phyloP scores from a whole-genome alignment of 2,329 filamentous ascomycete genomes.

The Colletotrichum cereale region DNA sequence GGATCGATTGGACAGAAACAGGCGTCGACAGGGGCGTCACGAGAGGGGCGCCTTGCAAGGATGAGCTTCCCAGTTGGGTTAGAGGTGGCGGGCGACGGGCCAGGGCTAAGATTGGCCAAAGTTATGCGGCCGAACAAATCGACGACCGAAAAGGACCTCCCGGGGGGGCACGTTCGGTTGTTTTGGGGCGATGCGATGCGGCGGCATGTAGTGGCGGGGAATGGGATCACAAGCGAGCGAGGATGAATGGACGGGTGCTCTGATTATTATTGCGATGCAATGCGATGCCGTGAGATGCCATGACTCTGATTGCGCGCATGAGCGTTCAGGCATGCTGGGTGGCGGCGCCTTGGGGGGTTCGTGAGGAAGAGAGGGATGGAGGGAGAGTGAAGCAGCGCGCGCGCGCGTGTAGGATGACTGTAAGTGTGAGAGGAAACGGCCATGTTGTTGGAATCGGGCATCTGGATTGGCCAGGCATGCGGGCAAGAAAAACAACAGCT shows the following conservation, averaged over 20 bases:
- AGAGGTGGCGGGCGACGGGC: slow-evolving; percentile 11
- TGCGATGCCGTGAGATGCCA: slow-evolving; percentile 17
- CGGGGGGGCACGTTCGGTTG: slow-evolving; percentile 12
- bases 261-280: slow-evolving; percentile 11
- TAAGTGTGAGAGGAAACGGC: slow-evolving; percentile 17
- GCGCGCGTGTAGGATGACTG: background rate
- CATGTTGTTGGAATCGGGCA: slow-evolving; percentile 30
- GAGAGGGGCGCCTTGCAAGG: slow-evolving; percentile 19
- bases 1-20: slow-evolving; percentile 18
- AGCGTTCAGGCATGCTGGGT: slow-evolving; percentile 14
- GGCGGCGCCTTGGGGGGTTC: slow-evolving; percentile 13
- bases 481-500: background rate
- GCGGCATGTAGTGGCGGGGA: slow-evolving; percentile 37
- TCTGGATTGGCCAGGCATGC: slow-evolving; percentile 28
- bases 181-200: slow-evolving; percentile 30
- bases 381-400: background rate
- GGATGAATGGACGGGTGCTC: slow-evolving; percentile 19
- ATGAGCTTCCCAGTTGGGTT: slow-evolving; percentile 19
- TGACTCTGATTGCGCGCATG: slow-evolving; percentile 29
- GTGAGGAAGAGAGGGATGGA: background rate
- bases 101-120: slow-evolving; percentile 36
- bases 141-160: slow-evolving; percentile 7
- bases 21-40: background rate
- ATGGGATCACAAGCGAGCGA: slow-evolving; percentile 16
- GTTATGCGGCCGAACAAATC: slow-evolving; percentile 31